Evolutionary conservation across 331 rosid genomes (phyloP), one percentile per base, ranked within the genome.

Genomic region (Ulmus americana): DNA sequence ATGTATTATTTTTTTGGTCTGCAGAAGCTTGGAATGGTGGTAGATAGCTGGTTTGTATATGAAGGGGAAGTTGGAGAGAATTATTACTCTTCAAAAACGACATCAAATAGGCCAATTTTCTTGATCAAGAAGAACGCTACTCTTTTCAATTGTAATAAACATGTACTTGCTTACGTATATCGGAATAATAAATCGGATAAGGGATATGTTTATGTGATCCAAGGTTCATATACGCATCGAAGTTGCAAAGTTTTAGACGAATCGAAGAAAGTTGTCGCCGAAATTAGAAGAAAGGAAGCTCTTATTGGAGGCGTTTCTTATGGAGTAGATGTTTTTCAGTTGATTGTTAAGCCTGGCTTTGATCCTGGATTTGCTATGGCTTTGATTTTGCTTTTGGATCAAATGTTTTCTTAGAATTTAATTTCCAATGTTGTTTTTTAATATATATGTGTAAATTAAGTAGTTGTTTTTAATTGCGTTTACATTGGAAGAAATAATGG

Each of bases 281-380:
- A 87, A 74, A 86, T 82, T 56, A 90, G 65, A 84, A 80, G 77
- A 77, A 90, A 90, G 63, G 86, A 85, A 69, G 76, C 85, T 11
- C 65, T 22, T 7, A 39, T 51, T 18, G 86, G 83, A 49, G 74
- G 84, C 4, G 84, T 85, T 1, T 82, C 90, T 5, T 90, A 82
- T 77, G 97, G 97, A 43, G 59, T 55, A 0, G 95, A 87, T 45
- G 86, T 90, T 70, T 90, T 90, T 69, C 83, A 83, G 64, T 62
- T 90, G 65, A 20, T 82, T 60, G 88, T 87, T 55, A 82, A 76
- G n/a, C 85, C 94, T 14, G 86, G 70, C 8, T 79, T 82, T 61
- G 89, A 87, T 76, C 69, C 86, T 12, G 87, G 72, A 7, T 77
- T 87, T 46, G 95, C 95, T 7, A 90, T 90, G 97, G 91, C 87